Percentiles rank a stretch among this genome's conserved stretches.
Conservation (phyloP, 768 basidiomycete species). For the Termitomyces sp. region DNA sequence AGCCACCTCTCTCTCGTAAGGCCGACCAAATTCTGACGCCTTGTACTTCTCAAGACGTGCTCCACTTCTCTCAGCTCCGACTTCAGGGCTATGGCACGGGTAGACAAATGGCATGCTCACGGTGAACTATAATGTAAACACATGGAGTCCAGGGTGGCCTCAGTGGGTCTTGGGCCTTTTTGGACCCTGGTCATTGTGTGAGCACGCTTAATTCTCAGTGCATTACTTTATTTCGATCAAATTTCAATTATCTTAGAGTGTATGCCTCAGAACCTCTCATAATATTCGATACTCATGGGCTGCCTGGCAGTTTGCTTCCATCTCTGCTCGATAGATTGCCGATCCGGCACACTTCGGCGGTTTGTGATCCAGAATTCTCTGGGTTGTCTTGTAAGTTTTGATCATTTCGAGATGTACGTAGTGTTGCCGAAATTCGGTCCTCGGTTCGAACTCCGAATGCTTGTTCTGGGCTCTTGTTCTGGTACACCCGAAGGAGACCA, state of each 20-base stretch:
- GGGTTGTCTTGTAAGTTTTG: not conserved
- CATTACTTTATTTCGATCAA: not conserved
- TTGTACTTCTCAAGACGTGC: not conserved
- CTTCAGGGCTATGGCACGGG: not conserved
- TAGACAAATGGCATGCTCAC: not conserved
- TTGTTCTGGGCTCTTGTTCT: no score
- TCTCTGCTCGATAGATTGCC: not conserved
- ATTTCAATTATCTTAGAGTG: not conserved
- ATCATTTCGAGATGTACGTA: not conserved
- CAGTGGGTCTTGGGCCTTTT: not conserved
- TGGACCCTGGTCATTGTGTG: not conserved
- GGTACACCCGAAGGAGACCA: no score
- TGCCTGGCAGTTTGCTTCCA: not conserved
- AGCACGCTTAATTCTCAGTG: not conserved
- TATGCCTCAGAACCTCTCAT: not conserved
- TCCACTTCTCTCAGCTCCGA: not conserved
- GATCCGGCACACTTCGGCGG: not conserved
- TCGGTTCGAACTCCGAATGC: no score
- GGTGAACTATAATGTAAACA: not conserved
- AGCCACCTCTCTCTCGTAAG: not conserved
- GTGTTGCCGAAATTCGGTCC: no score
- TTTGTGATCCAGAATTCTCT: not conserved
- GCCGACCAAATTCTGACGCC: not conserved
- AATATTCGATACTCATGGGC: no score
- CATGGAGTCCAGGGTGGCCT: not conserved